Percentiles rank a stretch among this genome's conserved stretches.
Evolutionary conservation across 2,329 filamentous ascomycete genomes (phyloP).

Genomic region (Arthroderma sp.): DNA sequence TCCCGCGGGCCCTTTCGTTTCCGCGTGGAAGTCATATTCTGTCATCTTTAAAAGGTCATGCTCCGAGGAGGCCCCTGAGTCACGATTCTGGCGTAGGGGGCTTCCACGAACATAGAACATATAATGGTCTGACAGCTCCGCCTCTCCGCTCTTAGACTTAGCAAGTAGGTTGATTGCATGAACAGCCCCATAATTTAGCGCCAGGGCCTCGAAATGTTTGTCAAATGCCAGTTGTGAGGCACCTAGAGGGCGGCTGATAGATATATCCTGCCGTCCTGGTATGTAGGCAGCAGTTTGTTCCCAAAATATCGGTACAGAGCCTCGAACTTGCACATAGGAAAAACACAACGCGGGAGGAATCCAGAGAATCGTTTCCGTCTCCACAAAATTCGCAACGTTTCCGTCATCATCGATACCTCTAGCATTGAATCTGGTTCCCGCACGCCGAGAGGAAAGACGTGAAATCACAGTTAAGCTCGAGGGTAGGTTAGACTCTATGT

Average conservation of each 20-base stretch:
- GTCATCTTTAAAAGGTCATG: constrained; percentile 68
- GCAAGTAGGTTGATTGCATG: constrained; percentile 94
- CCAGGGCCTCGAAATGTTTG: constrained; percentile 82
- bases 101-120: constrained; percentile 63
- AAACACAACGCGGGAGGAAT: constrained; percentile 66
- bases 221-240: constrained; percentile 91
- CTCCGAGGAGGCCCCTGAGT: constrained; percentile 45
- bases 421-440: constrained; percentile 93
- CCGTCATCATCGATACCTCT: constrained; percentile 95
- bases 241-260: constrained; percentile 73
- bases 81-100: constrained; percentile 49
- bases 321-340: constrained; percentile 85
- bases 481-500: constrained; percentile 57
- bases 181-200: constrained; percentile 74
- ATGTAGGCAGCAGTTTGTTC: constrained; percentile 81
- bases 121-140: constrained; percentile 70
- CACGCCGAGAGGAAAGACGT: constrained; percentile 75
- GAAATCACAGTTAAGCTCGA: constrained; percentile 84
- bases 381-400: constrained; percentile 97
- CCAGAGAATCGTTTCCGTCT: constrained; percentile 90
- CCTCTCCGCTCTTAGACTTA: constrained; percentile 72
- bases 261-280: constrained; percentile 89
- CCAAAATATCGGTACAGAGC: constrained; percentile 94
- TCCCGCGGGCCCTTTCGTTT: constrained; percentile 72
- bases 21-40: constrained; percentile 93